Evolutionary conservation across 2,329 filamentous ascomycete genomes (phyloP).

Genomic region (Fusarium annulatum): DNA sequence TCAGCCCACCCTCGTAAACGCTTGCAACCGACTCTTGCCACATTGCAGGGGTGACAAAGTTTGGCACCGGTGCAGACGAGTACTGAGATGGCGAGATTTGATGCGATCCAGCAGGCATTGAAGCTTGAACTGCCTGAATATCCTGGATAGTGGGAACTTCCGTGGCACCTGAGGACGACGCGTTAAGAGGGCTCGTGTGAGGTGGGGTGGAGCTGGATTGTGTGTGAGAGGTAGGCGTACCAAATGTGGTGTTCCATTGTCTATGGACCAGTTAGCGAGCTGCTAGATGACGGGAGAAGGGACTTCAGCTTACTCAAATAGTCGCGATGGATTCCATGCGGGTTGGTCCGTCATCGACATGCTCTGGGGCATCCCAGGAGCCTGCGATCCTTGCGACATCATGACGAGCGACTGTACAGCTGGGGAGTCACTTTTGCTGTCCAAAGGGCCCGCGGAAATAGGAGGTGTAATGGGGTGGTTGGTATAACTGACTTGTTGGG

Average conservation of each 20-base stretch:
- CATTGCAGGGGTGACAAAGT: conserved; percentile 77
- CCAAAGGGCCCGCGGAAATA: conserved; percentile 76
- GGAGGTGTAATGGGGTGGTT: conserved; percentile 83
- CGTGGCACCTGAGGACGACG: conserved; percentile 64
- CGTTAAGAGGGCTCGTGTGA: conserved; percentile 63
- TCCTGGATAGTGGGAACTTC: conserved; percentile 66
- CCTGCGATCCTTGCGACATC: conserved; percentile 72
- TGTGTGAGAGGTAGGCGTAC: conserved; percentile 65
- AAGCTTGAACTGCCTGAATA: conserved; percentile 60
- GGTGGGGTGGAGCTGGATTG: conserved; percentile 50
- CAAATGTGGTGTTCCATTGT: conserved; percentile 96
- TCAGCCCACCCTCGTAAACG: conserved; percentile 73
- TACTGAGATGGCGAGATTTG: conserved; percentile 63
- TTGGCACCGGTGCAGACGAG: conserved; percentile 62
- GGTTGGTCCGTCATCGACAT: conserved; percentile 72
- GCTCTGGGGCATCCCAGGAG: conserved; percentile 62
- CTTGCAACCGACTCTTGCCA: conserved; percentile 79
- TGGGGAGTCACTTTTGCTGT: conserved; percentile 82
- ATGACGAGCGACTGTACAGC: conserved; percentile 77
- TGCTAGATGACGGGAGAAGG: not conserved
- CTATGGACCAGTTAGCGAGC: conserved; percentile 57
- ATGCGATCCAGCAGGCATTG: conserved; percentile 58
- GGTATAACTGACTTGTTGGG: conserved; percentile 73
- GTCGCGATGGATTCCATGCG: conserved; percentile 85
- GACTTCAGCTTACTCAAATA: conserved; percentile 82